A percentile compares a stretch with the other conserved stretches of the same genome.
Conservation (phyloP, 75 land plant species). For the Sequoiadendron giganteum region DNA sequence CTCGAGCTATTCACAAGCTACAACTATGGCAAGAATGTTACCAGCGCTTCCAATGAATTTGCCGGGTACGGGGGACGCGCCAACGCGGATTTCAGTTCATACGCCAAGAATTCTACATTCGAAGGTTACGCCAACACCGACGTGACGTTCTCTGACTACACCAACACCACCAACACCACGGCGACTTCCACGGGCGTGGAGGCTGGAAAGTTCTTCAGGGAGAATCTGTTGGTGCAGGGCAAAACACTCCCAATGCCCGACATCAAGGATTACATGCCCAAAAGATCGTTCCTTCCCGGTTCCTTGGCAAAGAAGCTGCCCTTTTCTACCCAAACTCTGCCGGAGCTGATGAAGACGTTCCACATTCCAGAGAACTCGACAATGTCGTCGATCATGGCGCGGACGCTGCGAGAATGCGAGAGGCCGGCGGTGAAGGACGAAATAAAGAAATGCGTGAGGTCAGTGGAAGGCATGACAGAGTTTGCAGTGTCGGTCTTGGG, state of each 20-base stretch:
- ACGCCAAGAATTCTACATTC: slow-evolving; percentile 34
- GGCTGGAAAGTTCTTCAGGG: slow-evolving; percentile 67
- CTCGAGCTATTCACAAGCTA: slow-evolving; percentile 37
- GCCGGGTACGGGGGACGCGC: not conserved
- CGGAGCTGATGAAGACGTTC: slow-evolving; percentile 19
- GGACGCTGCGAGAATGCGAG: slow-evolving; percentile 58
- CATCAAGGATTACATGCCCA: slow-evolving; percentile 23
- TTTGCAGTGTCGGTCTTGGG: slow-evolving; percentile 25
- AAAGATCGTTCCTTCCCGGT: slow-evolving; percentile 23
- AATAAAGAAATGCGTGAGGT: slow-evolving; percentile 17
- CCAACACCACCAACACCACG: slow-evolving; percentile 10
- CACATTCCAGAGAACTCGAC: slow-evolving; percentile 17
- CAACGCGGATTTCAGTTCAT: not conserved
- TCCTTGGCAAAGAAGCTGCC: slow-evolving; percentile 18
- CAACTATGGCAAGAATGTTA: slow-evolving; percentile 41
- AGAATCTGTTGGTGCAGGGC: slow-evolving; percentile 35
- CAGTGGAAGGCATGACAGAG: slow-evolving; percentile 32
- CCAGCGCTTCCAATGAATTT: not conserved
- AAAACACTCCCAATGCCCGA: slow-evolving; percentile 29
- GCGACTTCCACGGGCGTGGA: slow-evolving; percentile 31
- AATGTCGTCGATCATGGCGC: slow-evolving; percentile 3
- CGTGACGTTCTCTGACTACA: slow-evolving; percentile 22
- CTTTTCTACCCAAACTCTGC: not conserved
- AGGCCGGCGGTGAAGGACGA: slow-evolving; percentile 52
- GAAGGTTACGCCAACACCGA: slow-evolving; percentile 30